These are phyloP conservation scores for Apiotrichum gamsii DNA, from an alignment of 1,284 basidiomycete species.

Conservation along the genomic window DNA sequence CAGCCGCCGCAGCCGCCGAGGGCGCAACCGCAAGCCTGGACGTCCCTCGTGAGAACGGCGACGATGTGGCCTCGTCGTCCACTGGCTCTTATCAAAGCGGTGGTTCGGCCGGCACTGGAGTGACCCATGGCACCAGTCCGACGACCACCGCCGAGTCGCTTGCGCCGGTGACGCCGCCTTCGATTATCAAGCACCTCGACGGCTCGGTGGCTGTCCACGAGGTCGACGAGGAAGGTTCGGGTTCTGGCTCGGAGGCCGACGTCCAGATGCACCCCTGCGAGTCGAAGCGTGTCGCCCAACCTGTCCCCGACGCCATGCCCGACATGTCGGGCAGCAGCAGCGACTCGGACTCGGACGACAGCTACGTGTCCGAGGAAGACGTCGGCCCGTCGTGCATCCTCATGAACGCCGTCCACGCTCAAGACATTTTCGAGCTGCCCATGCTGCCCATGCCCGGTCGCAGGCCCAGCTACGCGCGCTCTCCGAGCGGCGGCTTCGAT, in stretches of 20 bases:
- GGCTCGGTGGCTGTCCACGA: constrained; percentile 5
- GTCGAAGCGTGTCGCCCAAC: constrained; percentile 25
- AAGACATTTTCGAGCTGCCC: constrained; percentile 43
- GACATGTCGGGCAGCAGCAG: constrained; percentile 2
- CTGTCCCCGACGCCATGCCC: constrained; percentile 1
- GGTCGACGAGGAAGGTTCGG: constrained; percentile 2
- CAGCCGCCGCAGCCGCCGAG: neutral
- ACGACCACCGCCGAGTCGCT: constrained; percentile 14
- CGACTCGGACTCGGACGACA: constrained; percentile 9
- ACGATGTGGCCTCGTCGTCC: constrained; percentile 23
- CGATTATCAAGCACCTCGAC: neutral
- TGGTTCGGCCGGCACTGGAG: constrained; percentile 12
- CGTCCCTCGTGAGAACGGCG: constrained; percentile 21
- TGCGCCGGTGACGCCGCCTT: constrained; percentile 5
- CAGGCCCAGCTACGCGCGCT: constrained; percentile 4
- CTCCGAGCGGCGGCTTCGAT: constrained; percentile 3
- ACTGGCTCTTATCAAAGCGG: constrained; percentile 28
- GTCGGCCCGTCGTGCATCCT: constrained; percentile 36
- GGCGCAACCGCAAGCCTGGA: neutral
- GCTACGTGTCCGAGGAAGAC: constrained; percentile 22
- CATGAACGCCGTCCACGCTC: constrained; percentile 42
- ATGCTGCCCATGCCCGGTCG: constrained; percentile 18
- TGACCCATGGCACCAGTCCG: constrained; percentile 15
- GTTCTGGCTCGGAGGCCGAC: constrained; percentile 18
- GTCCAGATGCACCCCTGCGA: constrained; percentile 44